Evolutionary conservation across 257 asterid genomes (phyloP).

Genomic region (Penstemon davidsonii): DNA sequence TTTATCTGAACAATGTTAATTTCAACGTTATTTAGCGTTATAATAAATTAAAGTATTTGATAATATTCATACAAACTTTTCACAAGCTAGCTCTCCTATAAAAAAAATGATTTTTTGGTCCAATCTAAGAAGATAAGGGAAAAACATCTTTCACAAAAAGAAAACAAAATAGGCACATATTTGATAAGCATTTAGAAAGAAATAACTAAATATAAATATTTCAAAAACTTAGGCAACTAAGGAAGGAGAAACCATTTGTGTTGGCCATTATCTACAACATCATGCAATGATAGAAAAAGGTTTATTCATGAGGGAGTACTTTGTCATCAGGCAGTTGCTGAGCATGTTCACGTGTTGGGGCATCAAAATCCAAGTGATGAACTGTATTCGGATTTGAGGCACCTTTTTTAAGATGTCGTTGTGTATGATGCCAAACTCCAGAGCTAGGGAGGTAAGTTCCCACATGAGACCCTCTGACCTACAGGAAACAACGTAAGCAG

Average conservation of each 20-base stretch:
- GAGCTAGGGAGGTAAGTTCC: slow-evolving; percentile 94
- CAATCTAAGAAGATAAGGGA: background rate
- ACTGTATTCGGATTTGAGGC: slow-evolving; percentile 65
- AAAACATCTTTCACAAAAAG: background rate
- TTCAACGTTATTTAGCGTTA: background rate
- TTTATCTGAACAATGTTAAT: background rate
- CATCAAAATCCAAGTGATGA: slow-evolving; percentile 99
- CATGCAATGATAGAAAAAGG: slow-evolving; percentile 31
- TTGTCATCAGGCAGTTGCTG: slow-evolving; percentile 90
- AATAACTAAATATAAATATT: background rate
- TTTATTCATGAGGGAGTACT: slow-evolving; percentile 46
- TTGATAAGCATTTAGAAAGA: background rate
- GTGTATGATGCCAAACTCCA: slow-evolving; percentile 97
- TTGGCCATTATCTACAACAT: slow-evolving; percentile 21
- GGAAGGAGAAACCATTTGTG: slow-evolving; percentile 5
- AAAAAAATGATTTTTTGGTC: background rate
- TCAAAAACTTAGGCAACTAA: background rate
- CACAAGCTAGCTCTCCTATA: background rate
- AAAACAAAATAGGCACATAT: background rate
- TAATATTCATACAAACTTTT: background rate
- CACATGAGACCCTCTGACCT: slow-evolving; percentile 94
- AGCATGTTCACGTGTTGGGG: slow-evolving; percentile 93
- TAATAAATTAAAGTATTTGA: background rate
- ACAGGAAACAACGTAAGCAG: slow-evolving; percentile 30
- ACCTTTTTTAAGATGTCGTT: slow-evolving; percentile 74